Percentiles rank a stretch among this genome's conserved stretches.
phyloP scores from a whole-genome alignment of 352 stramenopile species.

The Globisporangium radiosum region DNA sequence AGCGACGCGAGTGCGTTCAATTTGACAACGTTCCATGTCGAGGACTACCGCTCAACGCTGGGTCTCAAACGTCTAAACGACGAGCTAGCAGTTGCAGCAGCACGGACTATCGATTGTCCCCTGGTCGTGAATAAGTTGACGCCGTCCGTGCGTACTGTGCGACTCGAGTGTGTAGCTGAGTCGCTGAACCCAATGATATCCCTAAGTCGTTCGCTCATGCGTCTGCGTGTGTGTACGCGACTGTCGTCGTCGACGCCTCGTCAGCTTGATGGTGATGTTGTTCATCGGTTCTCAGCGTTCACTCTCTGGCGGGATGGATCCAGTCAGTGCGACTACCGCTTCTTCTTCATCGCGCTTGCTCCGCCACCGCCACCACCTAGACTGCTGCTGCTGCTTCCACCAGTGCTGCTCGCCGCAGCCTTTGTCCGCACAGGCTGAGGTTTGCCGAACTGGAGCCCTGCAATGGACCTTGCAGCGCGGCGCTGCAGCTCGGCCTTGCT shows the following conservation, averaged over 20 bases:
- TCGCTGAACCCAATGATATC: no score
- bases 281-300: no score
- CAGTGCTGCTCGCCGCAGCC: background rate
- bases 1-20: background rate
- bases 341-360: conserved; percentile 25
- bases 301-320: background rate
- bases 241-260: no score
- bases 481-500: conserved; percentile 57
- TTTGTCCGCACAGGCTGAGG: conserved; percentile 27
- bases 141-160: no score
- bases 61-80: no score
- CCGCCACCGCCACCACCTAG: background rate
- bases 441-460: conserved; percentile 42
- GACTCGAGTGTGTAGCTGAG: no score
- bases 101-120: background rate
- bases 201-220: no score
- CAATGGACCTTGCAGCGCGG: conserved; percentile 45
- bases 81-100: background rate
- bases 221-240: no score
- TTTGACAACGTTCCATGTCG: no score
- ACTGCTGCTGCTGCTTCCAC: background rate
- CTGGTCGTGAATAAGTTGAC: background rate
- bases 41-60: no score
- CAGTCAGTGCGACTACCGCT: conserved; percentile 19
- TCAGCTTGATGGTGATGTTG: no score